Evolutionary conservation across 2,329 filamentous ascomycete genomes (phyloP).

Genomic region (Tolypocladium album): DNA sequence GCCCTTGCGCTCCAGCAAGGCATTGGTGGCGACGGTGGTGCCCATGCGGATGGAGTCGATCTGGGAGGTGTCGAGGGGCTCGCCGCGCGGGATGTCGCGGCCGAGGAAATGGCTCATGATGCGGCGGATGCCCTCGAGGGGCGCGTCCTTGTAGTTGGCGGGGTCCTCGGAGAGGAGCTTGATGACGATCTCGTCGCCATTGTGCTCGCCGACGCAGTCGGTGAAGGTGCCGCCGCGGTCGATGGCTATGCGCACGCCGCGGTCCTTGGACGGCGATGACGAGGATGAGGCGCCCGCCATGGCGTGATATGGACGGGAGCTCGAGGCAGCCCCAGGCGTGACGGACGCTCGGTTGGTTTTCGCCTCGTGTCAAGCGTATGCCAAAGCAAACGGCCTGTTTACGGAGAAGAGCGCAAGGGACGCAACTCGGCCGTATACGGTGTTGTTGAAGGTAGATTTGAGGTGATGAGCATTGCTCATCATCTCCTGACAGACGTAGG

Average conservation of each 20-base stretch:
- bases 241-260: slow-evolving; percentile 20
- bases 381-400: background rate
- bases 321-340: background rate
- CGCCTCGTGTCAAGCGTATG: background rate
- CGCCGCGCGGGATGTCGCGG: slow-evolving; percentile 20
- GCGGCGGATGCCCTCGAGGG: slow-evolving; percentile 58
- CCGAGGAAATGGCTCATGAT: slow-evolving; percentile 23
- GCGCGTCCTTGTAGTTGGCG: slow-evolving; percentile 61
- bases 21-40: slow-evolving; percentile 72
- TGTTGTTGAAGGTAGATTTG: background rate
- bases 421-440: background rate
- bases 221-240: slow-evolving; percentile 48
- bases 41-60: slow-evolving; percentile 66
- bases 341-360: background rate
- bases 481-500: background rate
- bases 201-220: slow-evolving; percentile 56
- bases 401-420: background rate
- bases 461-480: background rate
- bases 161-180: slow-evolving; percentile 66
- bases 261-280: background rate
- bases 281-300: slow-evolving; percentile 9
- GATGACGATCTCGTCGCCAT: slow-evolving; percentile 57
- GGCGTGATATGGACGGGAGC: background rate
- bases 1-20: slow-evolving; percentile 64
- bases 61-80: slow-evolving; percentile 21